Evolutionary conservation across 2,329 filamentous ascomycete genomes (phyloP).

Genomic region (Colletotrichum noveboracense): DNA sequence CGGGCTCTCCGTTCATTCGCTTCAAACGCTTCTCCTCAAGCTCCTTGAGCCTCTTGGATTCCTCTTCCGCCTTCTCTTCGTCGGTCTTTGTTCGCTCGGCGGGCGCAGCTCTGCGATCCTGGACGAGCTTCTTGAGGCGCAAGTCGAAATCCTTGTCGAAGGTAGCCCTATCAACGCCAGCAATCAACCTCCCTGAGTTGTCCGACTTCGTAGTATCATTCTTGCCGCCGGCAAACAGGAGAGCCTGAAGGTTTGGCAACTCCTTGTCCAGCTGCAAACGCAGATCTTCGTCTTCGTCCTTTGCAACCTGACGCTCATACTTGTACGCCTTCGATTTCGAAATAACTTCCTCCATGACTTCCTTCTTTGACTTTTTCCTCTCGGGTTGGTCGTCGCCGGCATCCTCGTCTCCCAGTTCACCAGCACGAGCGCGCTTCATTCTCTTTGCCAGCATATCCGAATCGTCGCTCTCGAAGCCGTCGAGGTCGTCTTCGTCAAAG

Average conservation of each 20-base stretch:
- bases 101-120: conserved; percentile 84
- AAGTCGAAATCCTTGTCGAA: conserved; percentile 90
- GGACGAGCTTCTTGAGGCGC: conserved; percentile 79
- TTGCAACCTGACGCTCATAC: conserved; percentile 88
- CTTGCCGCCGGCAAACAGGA: conserved; percentile 64
- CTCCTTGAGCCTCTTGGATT: conserved; percentile 76
- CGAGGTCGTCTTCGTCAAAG: conserved; percentile 78
- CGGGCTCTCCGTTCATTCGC: conserved; percentile 87
- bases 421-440: conserved; percentile 61
- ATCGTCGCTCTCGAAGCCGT: conserved; percentile 62
- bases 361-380: conserved; percentile 91
- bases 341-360: conserved; percentile 98
- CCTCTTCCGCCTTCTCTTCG: conserved; percentile 81
- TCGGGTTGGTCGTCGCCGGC: conserved; percentile 67
- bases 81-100: conserved; percentile 90
- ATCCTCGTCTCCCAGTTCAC: conserved; percentile 44
- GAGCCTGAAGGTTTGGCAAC: conserved; percentile 74
- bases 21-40: conserved; percentile 82
- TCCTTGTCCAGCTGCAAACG: conserved; percentile 85
- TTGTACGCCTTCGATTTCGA: conserved; percentile 97
- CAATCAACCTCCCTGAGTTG: conserved; percentile 34
- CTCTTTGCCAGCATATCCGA: conserved; percentile 59
- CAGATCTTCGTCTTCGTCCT: conserved; percentile 92
- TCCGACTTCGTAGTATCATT: conserved; percentile 27
- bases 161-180: conserved; percentile 66